phyloP scores from a whole-genome alignment of 805 yeast species.

The Kodamaea jinghongensis region DNA sequence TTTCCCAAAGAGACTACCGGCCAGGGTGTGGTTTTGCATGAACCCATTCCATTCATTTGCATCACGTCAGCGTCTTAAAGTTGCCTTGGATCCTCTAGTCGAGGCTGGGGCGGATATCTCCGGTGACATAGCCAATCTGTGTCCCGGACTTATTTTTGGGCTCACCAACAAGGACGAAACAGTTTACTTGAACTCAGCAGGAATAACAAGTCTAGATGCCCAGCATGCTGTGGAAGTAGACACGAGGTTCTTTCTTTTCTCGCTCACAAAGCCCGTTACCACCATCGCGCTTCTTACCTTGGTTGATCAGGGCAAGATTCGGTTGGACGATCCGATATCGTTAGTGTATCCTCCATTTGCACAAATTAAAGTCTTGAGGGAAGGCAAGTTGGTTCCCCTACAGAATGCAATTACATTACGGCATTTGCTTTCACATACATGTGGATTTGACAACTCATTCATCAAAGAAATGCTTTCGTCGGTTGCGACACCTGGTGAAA shows the following conservation, averaged over 20 bases:
- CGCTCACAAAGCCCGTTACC: constrained; percentile 36
- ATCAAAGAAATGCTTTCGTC: constrained; percentile 3
- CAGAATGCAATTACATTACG: constrained; percentile 27
- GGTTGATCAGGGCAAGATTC: constrained; percentile 28
- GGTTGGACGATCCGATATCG: constrained; percentile 32
- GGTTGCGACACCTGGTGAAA: constrained; percentile 1
- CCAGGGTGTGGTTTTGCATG: too few species aligned
- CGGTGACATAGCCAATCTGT: background rate
- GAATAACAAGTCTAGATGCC: constrained; percentile 15
- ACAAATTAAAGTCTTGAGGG: constrained; percentile 19
- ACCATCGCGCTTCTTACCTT: constrained; percentile 32
- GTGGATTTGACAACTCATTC: constrained; percentile 25
- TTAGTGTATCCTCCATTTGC: constrained; percentile 31
- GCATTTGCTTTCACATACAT: constrained; percentile 28
- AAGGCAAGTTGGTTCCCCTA: constrained; percentile 21
- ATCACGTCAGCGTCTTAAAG: background rate
- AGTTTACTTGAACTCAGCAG: constrained; percentile 18
- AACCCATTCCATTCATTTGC: too few species aligned
- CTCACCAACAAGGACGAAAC: constrained; percentile 23
- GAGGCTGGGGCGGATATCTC: background rate
- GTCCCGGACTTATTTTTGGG: constrained; percentile 15
- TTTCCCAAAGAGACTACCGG: too few species aligned
- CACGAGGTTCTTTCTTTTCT: constrained; percentile 20
- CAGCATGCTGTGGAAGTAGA: constrained; percentile 17
- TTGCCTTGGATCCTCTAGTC: constrained; percentile 1